A percentile compares a stretch with the other conserved stretches of the same genome.
Conservation (phyloP, 305 asterid genomes). For the Ruellia speciosa region DNA sequence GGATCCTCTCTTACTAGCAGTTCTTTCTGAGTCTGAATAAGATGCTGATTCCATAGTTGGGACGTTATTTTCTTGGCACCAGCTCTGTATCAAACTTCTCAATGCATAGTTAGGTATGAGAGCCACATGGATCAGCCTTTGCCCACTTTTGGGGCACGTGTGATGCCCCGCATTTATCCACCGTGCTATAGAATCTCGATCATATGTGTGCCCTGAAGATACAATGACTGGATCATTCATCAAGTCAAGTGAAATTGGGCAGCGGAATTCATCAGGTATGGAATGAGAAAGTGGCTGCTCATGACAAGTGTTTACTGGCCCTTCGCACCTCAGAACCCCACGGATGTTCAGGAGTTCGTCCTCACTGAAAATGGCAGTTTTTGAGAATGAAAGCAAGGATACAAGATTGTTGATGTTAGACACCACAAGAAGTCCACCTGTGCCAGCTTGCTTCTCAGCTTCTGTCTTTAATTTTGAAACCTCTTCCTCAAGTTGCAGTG, state of each 20-base stretch:
- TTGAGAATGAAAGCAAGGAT: background rate
- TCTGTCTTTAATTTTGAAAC: conserved; percentile 53
- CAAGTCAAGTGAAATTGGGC: conserved; percentile 77
- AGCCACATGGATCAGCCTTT: conserved; percentile 72
- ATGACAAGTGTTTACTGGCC: conserved; percentile 21
- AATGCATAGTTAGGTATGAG: conserved; percentile 70
- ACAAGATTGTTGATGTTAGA: conserved; percentile 2
- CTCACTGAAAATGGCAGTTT: background rate
- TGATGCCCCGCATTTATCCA: conserved; percentile 83
- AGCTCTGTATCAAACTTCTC: conserved; percentile 57
- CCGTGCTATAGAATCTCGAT: conserved; percentile 59
- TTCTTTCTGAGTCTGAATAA: conserved; percentile 32
- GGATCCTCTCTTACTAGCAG: conserved; percentile 38
- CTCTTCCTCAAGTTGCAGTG: conserved; percentile 46
- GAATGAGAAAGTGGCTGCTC: conserved; percentile 42
- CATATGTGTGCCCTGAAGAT: conserved; percentile 82
- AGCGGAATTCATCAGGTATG: conserved; percentile 65
- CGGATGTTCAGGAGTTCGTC: conserved; percentile 22
- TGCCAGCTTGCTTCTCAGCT: conserved; percentile 68
- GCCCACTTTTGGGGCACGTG: conserved; percentile 82
- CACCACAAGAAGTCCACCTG: conserved; percentile 7
- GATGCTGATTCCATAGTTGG: conserved; percentile 35
- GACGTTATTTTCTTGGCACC: conserved; percentile 66
- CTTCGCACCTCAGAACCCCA: conserved; percentile 32
- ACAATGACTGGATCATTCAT: conserved; percentile 74